phyloP scores from a whole-genome alignment of 2,329 filamentous ascomycete genomes.

The Microdochium paspali region DNA sequence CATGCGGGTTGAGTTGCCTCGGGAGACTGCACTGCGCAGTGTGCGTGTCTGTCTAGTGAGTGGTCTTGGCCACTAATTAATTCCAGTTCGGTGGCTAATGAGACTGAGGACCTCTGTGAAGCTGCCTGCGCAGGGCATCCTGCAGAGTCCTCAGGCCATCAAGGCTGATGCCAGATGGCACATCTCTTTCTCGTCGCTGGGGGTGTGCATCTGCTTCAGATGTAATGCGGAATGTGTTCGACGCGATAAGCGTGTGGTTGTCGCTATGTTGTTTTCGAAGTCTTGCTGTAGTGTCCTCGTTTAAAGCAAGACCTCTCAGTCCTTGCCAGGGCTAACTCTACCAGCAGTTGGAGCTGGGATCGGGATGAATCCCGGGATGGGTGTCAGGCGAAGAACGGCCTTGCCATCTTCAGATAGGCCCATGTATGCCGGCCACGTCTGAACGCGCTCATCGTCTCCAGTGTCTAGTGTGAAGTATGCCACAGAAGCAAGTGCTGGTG shows the following conservation, averaged over 20 bases:
- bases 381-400: constrained; percentile 9
- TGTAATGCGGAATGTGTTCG: too few relatives aligned
- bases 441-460: constrained; percentile 12
- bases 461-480: constrained; percentile 12
- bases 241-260: too few relatives aligned
- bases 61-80: too few relatives aligned
- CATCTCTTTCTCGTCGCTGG: too few relatives aligned
- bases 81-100: too few relatives aligned
- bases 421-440: constrained; percentile 12
- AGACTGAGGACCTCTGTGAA: neutral
- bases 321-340: neutral
- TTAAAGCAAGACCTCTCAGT: neutral
- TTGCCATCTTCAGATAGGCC: constrained; percentile 9
- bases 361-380: neutral
- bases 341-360: neutral
- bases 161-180: too few relatives aligned
- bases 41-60: too few relatives aligned
- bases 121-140: neutral
- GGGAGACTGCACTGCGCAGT: too few relatives aligned
- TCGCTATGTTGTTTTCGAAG: too few relatives aligned
- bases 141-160: neutral
- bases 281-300: too few relatives aligned
- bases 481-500: neutral
- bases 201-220: too few relatives aligned
- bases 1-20: too few relatives aligned